These are phyloP conservation scores for Flaveria floridana DNA, from an alignment of 140 eudicot genomes.

Conservation along the genomic window DNA sequence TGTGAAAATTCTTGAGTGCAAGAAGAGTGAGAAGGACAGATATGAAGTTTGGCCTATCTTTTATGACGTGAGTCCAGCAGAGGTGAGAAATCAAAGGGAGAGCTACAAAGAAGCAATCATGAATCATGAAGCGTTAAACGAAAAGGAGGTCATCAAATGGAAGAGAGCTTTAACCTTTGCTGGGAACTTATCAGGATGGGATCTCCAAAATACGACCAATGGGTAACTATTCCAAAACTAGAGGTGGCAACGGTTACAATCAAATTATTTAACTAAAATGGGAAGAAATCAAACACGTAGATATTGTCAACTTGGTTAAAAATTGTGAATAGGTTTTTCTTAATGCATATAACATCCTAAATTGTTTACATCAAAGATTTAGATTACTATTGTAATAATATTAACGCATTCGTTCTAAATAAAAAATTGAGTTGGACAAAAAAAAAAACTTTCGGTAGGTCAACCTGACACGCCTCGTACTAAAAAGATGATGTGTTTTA, in stretches of 20 bases:
- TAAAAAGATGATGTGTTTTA: too few species aligned
- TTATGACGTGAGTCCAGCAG: constrained; percentile 32
- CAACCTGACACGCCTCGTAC: background rate
- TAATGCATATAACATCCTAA: background rate
- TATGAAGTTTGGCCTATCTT: constrained; percentile 35
- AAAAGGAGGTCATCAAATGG: constrained; percentile 29
- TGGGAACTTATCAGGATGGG: constrained; percentile 37
- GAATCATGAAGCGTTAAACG: constrained; percentile 28
- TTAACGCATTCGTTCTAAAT: background rate
- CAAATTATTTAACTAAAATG: background rate
- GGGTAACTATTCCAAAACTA: constrained; percentile 27
- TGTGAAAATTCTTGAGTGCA: constrained; percentile 35
- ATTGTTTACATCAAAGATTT: background rate
- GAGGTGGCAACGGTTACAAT: background rate
- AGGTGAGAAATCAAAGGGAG: constrained; percentile 33
- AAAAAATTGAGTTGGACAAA: background rate
- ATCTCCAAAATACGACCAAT: constrained; percentile 28
- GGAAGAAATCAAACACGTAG: background rate
- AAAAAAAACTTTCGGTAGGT: background rate
- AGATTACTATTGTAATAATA: background rate
- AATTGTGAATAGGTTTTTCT: background rate
- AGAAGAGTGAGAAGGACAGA: constrained; percentile 20
- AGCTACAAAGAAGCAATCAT: constrained; percentile 29
- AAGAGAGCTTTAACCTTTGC: constrained; percentile 27
- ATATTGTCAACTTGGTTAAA: background rate